Evolutionary conservation across 2,329 filamentous ascomycete genomes (phyloP).

Genomic region (Xylariales sp.): DNA sequence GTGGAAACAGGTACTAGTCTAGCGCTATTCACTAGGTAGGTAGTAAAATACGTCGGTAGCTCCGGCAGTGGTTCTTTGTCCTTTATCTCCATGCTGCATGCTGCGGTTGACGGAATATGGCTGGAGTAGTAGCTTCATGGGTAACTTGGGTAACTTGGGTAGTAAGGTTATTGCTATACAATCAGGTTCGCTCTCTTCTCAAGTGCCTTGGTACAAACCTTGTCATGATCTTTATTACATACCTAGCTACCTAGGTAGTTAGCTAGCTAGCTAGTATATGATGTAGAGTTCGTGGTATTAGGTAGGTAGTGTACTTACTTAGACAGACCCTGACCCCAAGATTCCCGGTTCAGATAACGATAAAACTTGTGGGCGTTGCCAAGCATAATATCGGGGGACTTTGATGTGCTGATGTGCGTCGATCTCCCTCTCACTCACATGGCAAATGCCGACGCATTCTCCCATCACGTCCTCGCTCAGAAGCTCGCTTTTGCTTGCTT

Average conservation of each 20-base stretch:
- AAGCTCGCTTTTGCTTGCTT: not conserved
- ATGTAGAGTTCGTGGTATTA: no score
- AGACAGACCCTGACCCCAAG: not conserved
- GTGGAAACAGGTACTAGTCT: no score
- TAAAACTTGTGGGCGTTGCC: not conserved
- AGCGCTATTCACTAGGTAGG: no score
- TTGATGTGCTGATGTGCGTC: constrained; percentile 28
- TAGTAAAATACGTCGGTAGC: constrained; percentile 23
- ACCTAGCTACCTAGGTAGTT: no score
- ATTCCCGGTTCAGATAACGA: constrained; percentile 6
- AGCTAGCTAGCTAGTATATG: no score
- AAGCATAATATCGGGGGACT: constrained; percentile 1
- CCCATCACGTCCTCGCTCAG: constrained; percentile 8
- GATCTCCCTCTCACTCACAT: constrained; percentile 28
- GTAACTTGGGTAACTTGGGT: no score
- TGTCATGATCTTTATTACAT: no score
- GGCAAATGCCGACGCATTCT: constrained; percentile 28
- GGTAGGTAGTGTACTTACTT: no score
- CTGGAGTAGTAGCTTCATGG: not conserved
- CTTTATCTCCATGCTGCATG: not conserved
- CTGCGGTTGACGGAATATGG: constrained; percentile 1
- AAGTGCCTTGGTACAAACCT: no score
- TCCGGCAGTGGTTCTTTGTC: constrained; percentile 25
- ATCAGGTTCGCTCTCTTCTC: no score
- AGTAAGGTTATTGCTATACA: no score